Evolutionary conservation across 2,329 filamentous ascomycete species (phyloP).

Genomic region (Ophiostoma perfectum): DNA sequence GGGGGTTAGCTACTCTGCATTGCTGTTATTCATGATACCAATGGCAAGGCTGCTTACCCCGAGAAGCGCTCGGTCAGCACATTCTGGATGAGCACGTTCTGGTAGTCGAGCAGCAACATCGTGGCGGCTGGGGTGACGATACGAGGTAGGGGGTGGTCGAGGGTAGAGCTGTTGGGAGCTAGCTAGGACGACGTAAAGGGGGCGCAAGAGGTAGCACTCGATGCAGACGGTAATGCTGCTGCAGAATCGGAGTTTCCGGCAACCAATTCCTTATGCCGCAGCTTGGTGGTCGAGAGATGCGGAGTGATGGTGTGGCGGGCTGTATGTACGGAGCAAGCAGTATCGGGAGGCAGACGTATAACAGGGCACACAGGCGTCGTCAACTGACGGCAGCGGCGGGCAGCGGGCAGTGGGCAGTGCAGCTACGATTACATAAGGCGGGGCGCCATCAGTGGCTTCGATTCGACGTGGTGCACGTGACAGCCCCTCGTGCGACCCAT

Average conservation of each 20-base stretch:
- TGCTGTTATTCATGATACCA: neutral
- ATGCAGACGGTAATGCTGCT: neutral
- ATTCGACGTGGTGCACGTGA: neutral
- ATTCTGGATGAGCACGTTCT: conserved; percentile 96
- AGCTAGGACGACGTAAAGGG: neutral
- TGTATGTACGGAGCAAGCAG: neutral
- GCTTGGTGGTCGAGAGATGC: conserved; percentile 2
- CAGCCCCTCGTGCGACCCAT: neutral
- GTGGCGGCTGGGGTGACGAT: conserved; percentile 33
- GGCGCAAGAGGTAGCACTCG: neutral
- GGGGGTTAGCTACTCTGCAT: neutral
- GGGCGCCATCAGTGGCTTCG: neutral
- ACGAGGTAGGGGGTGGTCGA: neutral
- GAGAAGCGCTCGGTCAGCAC: conserved; percentile 92
- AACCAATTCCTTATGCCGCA: conserved; percentile 10
- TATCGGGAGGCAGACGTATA: neutral
- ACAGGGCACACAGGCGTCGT: neutral
- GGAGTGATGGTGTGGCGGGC: neutral
- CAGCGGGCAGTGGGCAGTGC: neutral
- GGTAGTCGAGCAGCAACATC: conserved; percentile 95
- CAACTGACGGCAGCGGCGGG: conserved; percentile 12
- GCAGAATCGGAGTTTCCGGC: neutral
- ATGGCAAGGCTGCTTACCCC: conserved; percentile 50
- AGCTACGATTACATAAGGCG: conserved; percentile 3
- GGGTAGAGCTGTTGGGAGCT: neutral